Base-by-base conservation (phyloP, 2,329 filamentous ascomycete species). In the Hymenoscyphus linearis region DNA sequence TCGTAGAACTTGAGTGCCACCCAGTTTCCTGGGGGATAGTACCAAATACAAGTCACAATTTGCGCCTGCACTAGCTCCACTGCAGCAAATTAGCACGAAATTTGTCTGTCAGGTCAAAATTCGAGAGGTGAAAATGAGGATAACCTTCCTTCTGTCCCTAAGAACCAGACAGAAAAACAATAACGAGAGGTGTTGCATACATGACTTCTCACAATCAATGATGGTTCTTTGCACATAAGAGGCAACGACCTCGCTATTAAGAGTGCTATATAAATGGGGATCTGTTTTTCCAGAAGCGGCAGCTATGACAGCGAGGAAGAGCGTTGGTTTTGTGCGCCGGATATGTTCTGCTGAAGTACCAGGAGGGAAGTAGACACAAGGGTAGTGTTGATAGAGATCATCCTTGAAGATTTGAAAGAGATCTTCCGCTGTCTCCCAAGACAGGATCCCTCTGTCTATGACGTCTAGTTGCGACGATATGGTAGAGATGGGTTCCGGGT, bases 251-350 rank as follows among this genome's bases (percentile, higher is more conserved):
- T 81, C 78, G 14, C 72, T 73, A 64, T 79, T 78, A 13, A 81
- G 72, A 16, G 69, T 67, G 2, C 71, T 72, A 35, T 77, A 77
- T 9, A 80, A 67, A 2, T 73, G 70, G 13, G 68, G 62, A 70
- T 71, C 70, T 2, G 79, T 77, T 25, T 78, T 76, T 2, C 82
- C 83, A 4, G 85, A 80, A 2, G 86, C 81, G 2, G 84, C 85
- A 0, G 86, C 82, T 75, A 91, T 82, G 66, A 90, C 76, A 25
- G 88, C 79, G n/a, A 89, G 77, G 68, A 91, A 91, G 9, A 91
- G 77, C 1, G 83, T 78, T 1, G 88, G 88, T 69, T 82, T 85
- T 1, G 77, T 74, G 59, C 74, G 73, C 57, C 85, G 79, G 52
- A 88, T 71, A 57, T 85, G 79, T 13, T 77, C 75, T 1, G 78